Conservation (phyloP, 306 rosid genomes). For the Citrullus colocynthis region DNA sequence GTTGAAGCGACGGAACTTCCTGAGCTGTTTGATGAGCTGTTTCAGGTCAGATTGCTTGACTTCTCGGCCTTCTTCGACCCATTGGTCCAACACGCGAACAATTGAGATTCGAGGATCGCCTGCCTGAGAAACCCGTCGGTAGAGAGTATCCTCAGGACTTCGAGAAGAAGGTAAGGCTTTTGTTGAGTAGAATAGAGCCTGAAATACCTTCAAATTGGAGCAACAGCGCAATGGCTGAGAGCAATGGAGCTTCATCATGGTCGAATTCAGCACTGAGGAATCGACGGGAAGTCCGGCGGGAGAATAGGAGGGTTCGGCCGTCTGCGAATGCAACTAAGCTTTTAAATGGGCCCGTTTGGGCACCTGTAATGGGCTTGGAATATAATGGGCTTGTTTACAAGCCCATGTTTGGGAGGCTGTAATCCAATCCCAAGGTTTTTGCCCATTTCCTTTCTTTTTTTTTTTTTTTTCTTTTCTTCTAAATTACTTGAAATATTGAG, state of each 20-base stretch:
- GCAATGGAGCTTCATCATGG: constrained; percentile 20
- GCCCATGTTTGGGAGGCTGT: no score
- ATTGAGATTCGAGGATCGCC: constrained; percentile 30
- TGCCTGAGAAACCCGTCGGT: constrained; percentile 16
- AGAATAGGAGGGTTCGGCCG: background rate
- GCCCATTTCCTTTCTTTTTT: no score
- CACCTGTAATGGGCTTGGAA: no score
- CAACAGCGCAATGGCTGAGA: constrained; percentile 18
- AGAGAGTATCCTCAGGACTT: constrained; percentile 18
- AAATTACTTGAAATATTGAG: no score
- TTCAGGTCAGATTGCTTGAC: constrained; percentile 19
- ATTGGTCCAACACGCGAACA: constrained; percentile 34
- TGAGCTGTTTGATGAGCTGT: constrained; percentile 24
- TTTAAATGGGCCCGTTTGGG: no score
- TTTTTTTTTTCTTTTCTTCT: no score
- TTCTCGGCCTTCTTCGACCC: constrained; percentile 40
- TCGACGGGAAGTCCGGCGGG: background rate
- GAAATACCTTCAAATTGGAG: constrained; percentile 2
- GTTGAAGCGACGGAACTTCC: constrained; percentile 27
- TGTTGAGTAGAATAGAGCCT: constrained; percentile 16
- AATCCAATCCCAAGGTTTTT: no score
- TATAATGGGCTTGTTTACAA: no score
- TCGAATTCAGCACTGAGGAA: background rate
- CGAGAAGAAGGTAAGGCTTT: background rate
- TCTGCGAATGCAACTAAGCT: no score